Evolutionary conservation across 805 yeast species (phyloP), one percentile per base, ranked within the genome.

Genomic region (Wickerhamiella kazuoi): DNA sequence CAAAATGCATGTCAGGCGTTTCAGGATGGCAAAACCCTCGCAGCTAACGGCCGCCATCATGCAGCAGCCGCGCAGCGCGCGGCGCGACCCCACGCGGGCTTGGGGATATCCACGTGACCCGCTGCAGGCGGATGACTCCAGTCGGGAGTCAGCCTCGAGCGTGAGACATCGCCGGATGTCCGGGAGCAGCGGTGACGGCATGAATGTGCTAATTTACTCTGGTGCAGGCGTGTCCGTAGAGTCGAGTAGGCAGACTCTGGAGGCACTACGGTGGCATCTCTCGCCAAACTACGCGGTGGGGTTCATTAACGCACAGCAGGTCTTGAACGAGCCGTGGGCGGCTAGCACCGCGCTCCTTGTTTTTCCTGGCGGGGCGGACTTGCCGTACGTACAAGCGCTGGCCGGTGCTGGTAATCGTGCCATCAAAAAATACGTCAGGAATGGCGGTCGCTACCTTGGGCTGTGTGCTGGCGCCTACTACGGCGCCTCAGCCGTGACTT

Each of bases 381-480:
- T 83, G 37, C 96, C 96, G 0, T 72, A 77, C 47, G 81, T 94
- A 46, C 63, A 67, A 38, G 71, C 68, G 3, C 67, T 93, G 45
- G 75, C 78, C 50, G 87, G 93, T 1, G 59, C 57, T 1, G 82
- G 84, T 0, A 80, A 77, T 50, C 50, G 60, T 8, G 62, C 65
- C 30, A 80, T 83, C 44, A 56, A 61, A 21, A 71, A 71, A 37
- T 83, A 67, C 47, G 83, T 83, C 1, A 63, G 73, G 23, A 63
- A 65, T 40, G 98, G 97, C 23, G 99, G 99, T 2, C 62, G 65
- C 36, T 83, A 63, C 51, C 56, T 87, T 17, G 98, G 98, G 0
- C 72, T 90, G 46, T 90, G 99, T 60, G 90, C 99, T 8, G 99
- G 99, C 33, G 97, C 80, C 0, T 90, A 90, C 59, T 90, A 72